These are phyloP conservation scores for Rhizopus delemar DNA, from an alignment of 371 early-diverging fungal species.

Conservation along the genomic window DNA sequence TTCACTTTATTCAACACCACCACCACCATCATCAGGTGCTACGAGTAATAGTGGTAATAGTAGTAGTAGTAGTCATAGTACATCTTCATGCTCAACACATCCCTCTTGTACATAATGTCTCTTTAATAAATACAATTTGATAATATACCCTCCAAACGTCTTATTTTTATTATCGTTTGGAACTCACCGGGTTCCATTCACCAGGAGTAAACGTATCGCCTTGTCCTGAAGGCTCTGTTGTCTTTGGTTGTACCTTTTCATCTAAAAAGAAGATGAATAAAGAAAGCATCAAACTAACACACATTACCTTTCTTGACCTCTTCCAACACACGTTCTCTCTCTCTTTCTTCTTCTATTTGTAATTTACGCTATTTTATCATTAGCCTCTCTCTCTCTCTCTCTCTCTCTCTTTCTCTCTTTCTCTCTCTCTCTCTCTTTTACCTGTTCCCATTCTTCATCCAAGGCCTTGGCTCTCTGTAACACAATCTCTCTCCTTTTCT, in stretches of 20 bases:
- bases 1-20: no score
- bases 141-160: no score
- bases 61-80: no score
- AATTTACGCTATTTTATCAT: conserved; percentile 28
- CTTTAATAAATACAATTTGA: no score
- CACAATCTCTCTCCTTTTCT: conserved; percentile 39
- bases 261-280: background rate
- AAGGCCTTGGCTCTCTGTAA: conserved; percentile 52
- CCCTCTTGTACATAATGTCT: no score
- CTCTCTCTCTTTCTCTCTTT: background rate
- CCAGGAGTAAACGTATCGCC: conserved; percentile 48
- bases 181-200: conserved; percentile 36
- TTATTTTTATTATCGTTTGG: conserved; percentile 34
- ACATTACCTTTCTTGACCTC: background rate
- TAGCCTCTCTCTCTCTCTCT: background rate
- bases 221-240: conserved; percentile 36
- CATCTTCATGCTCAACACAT: no score
- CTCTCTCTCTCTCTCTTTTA: conserved; percentile 1
- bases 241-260: conserved; percentile 8
- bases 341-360: conserved; percentile 16
- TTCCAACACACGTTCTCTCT: conserved; percentile 14
- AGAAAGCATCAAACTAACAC: background rate
- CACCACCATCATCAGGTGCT: no score
- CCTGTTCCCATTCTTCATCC: conserved; percentile 34
- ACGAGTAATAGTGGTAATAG: no score